A percentile compares a stretch with the other conserved stretches of the same genome.
phyloP scores from a whole-genome alignment of 2,329 filamentous ascomycete species.

The Scedosporium dehoogii region DNA sequence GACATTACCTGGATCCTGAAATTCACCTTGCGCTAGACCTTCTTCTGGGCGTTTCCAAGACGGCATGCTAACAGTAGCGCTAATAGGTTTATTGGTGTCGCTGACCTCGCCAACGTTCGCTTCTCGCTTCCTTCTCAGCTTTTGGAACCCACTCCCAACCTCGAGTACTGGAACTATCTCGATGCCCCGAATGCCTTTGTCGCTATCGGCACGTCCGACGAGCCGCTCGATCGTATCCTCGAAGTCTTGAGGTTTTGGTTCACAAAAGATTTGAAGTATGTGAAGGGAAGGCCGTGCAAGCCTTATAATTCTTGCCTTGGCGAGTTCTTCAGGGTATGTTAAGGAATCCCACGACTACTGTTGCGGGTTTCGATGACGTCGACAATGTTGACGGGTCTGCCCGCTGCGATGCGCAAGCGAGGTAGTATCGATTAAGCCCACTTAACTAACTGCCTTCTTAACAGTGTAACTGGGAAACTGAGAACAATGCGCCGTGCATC shows the following conservation, averaged over 20 bases:
- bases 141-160: conserved; percentile 88
- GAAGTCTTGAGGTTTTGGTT: conserved; percentile 96
- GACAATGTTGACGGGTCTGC: neutral
- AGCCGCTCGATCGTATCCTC: conserved; percentile 86
- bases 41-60: neutral
- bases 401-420: neutral
- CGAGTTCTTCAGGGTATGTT: conserved; percentile 85
- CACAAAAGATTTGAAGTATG: conserved; percentile 97
- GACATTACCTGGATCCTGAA: conserved; percentile 15
- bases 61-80: neutral
- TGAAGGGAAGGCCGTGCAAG: conserved; percentile 97
- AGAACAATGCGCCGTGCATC: conserved; percentile 64
- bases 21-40: neutral
- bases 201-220: conserved; percentile 77
- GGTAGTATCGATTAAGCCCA: neutral
- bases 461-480: conserved; percentile 90
- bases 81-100: conserved; percentile 84
- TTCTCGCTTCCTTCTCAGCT: conserved; percentile 95
- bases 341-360: neutral
- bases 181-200: conserved; percentile 87
- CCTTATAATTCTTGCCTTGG: conserved; percentile 96
- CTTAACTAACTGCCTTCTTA: neutral
- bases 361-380: too few relatives aligned
- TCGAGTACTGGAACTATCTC: conserved; percentile 99
- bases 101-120: conserved; percentile 88